Percentiles rank a stretch among this genome's conserved stretches.
Evolutionary conservation across 345 rosid species (phyloP).

Genomic region (Punica granatum): DNA sequence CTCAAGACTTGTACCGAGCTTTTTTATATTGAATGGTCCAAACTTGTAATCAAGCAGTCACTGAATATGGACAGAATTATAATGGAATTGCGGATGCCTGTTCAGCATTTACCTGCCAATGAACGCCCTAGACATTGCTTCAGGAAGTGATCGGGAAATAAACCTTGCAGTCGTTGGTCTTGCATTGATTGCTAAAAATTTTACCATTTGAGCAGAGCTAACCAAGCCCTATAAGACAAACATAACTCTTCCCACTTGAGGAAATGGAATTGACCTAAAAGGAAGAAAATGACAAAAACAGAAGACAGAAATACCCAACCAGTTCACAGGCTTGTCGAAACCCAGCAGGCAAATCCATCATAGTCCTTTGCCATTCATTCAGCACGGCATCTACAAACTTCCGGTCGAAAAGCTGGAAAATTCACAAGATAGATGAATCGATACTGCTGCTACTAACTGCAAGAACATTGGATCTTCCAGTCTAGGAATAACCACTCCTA

Average conservation of each 20-base stretch:
- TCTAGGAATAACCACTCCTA: neutral
- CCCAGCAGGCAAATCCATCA: constrained; percentile 97
- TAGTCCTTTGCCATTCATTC: constrained; percentile 92
- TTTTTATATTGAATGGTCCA: neutral
- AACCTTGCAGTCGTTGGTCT: constrained; percentile 87
- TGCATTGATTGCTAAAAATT: constrained; percentile 86
- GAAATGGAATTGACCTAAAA: neutral
- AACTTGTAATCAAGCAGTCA: neutral
- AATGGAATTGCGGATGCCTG: neutral
- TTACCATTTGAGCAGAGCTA: constrained; percentile 99
- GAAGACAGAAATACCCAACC: constrained; percentile 28
- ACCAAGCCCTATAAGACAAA: constrained; percentile 66
- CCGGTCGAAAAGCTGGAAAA: constrained; percentile 72
- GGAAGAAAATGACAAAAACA: neutral
- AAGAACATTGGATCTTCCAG: neutral
- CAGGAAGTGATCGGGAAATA: constrained; percentile 81
- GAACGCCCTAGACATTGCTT: constrained; percentile 82
- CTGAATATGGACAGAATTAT: neutral
- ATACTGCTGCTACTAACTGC: neutral
- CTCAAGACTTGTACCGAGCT: neutral
- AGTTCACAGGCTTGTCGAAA: constrained; percentile 96
- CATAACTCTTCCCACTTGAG: neutral
- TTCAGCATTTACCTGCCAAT: constrained; percentile 77
- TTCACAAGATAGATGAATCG: constrained; percentile 2
- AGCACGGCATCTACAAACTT: constrained; percentile 91